Conservation (phyloP, 2,329 filamentous ascomycete genomes). For the Claviceps pazoutovae region DNA sequence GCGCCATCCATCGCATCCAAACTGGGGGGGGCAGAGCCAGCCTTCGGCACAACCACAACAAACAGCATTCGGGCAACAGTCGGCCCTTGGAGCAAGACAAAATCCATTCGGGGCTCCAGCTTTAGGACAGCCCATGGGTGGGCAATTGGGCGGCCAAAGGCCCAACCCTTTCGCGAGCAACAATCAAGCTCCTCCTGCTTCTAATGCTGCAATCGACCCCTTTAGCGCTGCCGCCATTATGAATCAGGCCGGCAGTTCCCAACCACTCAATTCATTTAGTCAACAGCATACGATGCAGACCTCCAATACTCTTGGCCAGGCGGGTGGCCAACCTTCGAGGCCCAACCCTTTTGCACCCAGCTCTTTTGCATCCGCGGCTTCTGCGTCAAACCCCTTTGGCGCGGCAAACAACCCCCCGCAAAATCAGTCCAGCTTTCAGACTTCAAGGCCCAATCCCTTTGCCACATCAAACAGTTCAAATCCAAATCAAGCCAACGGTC, state of each 20-base stretch:
- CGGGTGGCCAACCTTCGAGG: conserved; percentile 2
- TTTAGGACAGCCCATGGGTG: conserved; percentile 18
- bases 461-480: too few relatives aligned
- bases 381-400: conserved; percentile 11
- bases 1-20: conserved; percentile 22
- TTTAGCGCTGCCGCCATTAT: conserved; percentile 11
- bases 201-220: conserved; percentile 11
- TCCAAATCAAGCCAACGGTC: neutral
- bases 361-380: too few relatives aligned
- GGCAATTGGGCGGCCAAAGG: conserved; percentile 23
- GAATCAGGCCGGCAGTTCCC: neutral
- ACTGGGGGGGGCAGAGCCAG: conserved; percentile 14
- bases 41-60: conserved; percentile 16
- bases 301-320: conserved; percentile 13
- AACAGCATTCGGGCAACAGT: conserved; percentile 27
- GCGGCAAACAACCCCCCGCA: conserved; percentile 8
- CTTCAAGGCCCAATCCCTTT: too few relatives aligned
- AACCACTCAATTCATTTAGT: conserved; percentile 10
- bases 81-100: conserved; percentile 17
- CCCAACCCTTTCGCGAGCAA: conserved; percentile 22
- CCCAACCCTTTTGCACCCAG: conserved; percentile 15
- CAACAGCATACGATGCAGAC: conserved; percentile 1
- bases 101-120: conserved; percentile 22
- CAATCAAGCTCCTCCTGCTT: neutral
- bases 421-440: too few relatives aligned